Conservation (phyloP, 2,329 filamentous ascomycete genomes). For the Neoascochyta sp. region DNA sequence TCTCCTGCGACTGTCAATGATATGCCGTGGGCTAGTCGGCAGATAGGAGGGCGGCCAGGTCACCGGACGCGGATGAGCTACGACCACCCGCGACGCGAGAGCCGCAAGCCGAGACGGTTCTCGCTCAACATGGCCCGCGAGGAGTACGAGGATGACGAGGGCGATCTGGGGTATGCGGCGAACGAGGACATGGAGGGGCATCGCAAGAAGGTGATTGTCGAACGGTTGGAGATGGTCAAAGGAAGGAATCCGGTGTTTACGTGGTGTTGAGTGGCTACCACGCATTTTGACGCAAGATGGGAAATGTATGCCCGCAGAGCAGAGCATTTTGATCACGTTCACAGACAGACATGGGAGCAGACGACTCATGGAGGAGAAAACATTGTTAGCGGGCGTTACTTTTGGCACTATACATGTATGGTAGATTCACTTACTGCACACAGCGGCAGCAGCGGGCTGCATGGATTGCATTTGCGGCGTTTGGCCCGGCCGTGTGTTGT, state of each 20-base stretch:
- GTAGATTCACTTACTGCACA: too few species aligned
- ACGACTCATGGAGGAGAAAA: too few species aligned
- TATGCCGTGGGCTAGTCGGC: constrained; percentile 25
- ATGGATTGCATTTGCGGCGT: too few species aligned
- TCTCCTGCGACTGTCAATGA: constrained; percentile 37
- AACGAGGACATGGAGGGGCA: constrained; percentile 92
- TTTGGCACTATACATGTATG: too few species aligned
- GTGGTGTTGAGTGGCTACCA: constrained; percentile 93
- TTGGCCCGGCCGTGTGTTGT: too few species aligned
- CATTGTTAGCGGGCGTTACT: too few species aligned
- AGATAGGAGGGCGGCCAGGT: constrained; percentile 19
- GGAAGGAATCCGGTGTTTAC: constrained; percentile 93
- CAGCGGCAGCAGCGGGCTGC: too few species aligned
- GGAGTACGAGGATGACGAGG: constrained; percentile 63
- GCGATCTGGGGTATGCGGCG: constrained; percentile 89
- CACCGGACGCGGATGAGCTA: constrained; percentile 42
- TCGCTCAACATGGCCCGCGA: constrained; percentile 42
- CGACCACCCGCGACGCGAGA: constrained; percentile 35
- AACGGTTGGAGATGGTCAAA: constrained; percentile 93
- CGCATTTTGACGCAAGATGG: too few species aligned
- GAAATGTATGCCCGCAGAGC: too few species aligned
- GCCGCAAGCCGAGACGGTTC: constrained; percentile 41
- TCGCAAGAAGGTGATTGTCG: constrained; percentile 91
- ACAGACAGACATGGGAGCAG: too few species aligned
- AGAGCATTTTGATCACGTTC: too few species aligned